phyloP scores from a whole-genome alignment of 768 basidiomycete genomes.

The Xanthoconium purpureum region DNA sequence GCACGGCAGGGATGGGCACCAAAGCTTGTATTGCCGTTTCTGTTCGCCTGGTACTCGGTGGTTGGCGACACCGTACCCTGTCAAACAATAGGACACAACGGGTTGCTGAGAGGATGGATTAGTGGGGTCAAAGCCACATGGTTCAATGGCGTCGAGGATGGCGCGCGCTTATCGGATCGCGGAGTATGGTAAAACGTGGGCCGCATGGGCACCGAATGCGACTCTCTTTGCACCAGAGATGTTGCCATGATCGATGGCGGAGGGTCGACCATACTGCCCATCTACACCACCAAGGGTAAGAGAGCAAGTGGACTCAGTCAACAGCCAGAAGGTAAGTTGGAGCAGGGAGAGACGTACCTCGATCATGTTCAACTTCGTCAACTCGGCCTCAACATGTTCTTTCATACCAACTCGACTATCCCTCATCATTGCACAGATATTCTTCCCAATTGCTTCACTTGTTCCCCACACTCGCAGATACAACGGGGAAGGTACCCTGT shows the following conservation, averaged over 20 bases:
- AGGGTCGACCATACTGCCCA: slow-evolving; percentile 11
- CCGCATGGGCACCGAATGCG: slow-evolving; percentile 27
- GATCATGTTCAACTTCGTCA: slow-evolving; percentile 19
- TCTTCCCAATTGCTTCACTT: slow-evolving; percentile 52
- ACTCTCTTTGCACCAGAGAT: slow-evolving; percentile 41
- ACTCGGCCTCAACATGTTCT: slow-evolving; percentile 27
- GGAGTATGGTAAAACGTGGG: slow-evolving; percentile 40
- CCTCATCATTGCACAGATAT: slow-evolving; percentile 36
- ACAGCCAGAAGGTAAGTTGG: not conserved
- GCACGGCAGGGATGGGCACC: not conserved
- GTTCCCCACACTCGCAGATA: slow-evolving; percentile 46
- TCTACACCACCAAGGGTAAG: not conserved
- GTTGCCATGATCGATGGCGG: slow-evolving; percentile 21
- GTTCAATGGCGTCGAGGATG: not conserved
- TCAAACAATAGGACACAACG: slow-evolving; percentile 28
- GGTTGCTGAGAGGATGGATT: slow-evolving; percentile 16
- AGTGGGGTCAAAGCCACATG: not conserved
- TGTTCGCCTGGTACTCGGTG: not conserved
- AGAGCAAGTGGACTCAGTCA: not conserved
- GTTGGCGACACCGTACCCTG: slow-evolving; percentile 24
- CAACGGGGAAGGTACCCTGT: slow-evolving; percentile 39
- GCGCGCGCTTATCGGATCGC: slow-evolving; percentile 1
- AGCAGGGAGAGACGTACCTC: slow-evolving; percentile 9
- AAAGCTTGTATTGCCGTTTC: not conserved
- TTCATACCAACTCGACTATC: slow-evolving; percentile 17